A percentile compares a stretch with the other conserved stretches of the same genome.
These are phyloP conservation scores for Penicillium polonicum DNA, from an alignment of 2,329 filamentous ascomycete genomes.

Conservation along the genomic window DNA sequence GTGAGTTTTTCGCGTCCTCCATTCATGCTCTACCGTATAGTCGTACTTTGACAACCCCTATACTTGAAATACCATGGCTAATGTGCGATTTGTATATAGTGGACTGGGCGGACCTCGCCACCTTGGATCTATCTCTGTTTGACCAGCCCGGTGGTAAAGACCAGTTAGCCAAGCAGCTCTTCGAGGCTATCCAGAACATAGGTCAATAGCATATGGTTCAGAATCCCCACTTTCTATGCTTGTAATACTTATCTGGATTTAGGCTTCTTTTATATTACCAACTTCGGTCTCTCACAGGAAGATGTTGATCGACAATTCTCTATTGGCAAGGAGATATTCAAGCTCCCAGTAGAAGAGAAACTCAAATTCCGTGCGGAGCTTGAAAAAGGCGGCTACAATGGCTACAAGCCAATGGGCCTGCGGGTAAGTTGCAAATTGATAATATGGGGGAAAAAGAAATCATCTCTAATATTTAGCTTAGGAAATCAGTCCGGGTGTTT, in stretches of 20 bases:
- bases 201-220: slow-evolving; percentile 21
- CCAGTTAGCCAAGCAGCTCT: slow-evolving; percentile 52
- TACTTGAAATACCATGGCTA: background rate
- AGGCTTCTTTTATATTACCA: slow-evolving; percentile 62
- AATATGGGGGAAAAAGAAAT: background rate
- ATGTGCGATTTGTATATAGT: slow-evolving; percentile 11
- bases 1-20: background rate
- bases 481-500: slow-evolving; percentile 29
- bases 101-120: slow-evolving; percentile 55
- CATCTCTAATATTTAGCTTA: slow-evolving; percentile 15
- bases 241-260: slow-evolving; percentile 17
- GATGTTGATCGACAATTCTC: slow-evolving; percentile 60
- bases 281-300: slow-evolving; percentile 58
- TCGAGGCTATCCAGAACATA: slow-evolving; percentile 51
- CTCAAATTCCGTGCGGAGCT: slow-evolving; percentile 53
- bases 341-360: slow-evolving; percentile 56
- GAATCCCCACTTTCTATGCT: fast-evolving
- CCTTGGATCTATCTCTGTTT: slow-evolving; percentile 55
- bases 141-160: slow-evolving; percentile 54
- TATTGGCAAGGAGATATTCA: slow-evolving; percentile 57
- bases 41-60: fast-evolving
- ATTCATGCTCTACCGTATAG: background rate
- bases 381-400: slow-evolving; percentile 55
- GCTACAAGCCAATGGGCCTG: slow-evolving; percentile 49
- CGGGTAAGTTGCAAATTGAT: background rate